Conservation (phyloP, 2,329 filamentous ascomycete species). For the Aureobasidium namibiae region DNA sequence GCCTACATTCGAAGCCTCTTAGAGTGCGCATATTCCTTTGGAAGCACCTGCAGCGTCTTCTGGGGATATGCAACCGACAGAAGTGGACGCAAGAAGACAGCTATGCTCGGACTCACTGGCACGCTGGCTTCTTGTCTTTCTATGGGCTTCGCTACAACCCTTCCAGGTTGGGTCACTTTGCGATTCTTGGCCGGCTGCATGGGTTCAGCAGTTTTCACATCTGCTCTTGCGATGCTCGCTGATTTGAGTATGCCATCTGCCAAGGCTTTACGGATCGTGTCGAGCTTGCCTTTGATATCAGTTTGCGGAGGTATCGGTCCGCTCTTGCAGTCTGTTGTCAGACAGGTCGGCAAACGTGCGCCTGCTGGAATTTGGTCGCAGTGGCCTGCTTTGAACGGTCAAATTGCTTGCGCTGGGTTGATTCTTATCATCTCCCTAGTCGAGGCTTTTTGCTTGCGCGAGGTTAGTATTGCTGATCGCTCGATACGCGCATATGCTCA, state of each 20-base stretch:
- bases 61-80: constrained; percentile 39
- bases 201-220: constrained; percentile 37
- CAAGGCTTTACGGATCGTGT: constrained; percentile 29
- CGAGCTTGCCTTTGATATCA: constrained; percentile 36
- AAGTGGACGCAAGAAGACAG: constrained; percentile 36
- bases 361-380: constrained; percentile 31
- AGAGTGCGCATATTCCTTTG: constrained; percentile 41
- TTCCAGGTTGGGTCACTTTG: constrained; percentile 34
- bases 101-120: constrained; percentile 34
- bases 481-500: not conserved
- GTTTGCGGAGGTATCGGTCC: constrained; percentile 39
- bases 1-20: constrained; percentile 41
- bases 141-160: constrained; percentile 39
- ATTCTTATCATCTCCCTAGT: constrained; percentile 34
- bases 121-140: constrained; percentile 38
- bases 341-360: constrained; percentile 33
- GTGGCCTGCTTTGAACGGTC: constrained; percentile 36
- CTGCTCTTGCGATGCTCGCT: constrained; percentile 39
- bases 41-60: constrained; percentile 35
- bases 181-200: constrained; percentile 37
- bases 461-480: constrained; percentile 23
- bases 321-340: constrained; percentile 35
- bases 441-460: constrained; percentile 33
- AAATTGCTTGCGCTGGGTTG: constrained; percentile 35
- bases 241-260: constrained; percentile 25